phyloP scores from a whole-genome alignment of 768 basidiomycete species.

The Thelephora ganbajun region DNA sequence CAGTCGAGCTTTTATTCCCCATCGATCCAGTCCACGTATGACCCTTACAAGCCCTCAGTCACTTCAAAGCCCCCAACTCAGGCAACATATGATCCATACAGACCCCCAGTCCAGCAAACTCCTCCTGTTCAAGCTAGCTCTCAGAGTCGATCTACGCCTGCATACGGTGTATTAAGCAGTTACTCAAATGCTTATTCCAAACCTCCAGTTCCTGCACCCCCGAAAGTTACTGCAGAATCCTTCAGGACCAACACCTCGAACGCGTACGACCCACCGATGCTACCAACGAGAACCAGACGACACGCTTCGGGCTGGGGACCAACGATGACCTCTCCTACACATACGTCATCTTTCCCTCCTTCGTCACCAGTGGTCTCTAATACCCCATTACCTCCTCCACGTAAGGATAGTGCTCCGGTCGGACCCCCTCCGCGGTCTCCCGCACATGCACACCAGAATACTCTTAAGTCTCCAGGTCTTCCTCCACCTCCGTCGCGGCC shows the following conservation, averaged over 20 bases:
- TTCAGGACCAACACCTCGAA: constrained; percentile 52
- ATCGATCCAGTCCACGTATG: constrained; percentile 16
- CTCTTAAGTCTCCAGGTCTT: too few relatives aligned
- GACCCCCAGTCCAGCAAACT: constrained; percentile 2
- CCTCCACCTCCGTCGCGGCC: too few relatives aligned
- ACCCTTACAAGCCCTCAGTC: constrained; percentile 17
- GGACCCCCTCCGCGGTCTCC: too few relatives aligned
- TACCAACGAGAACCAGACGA: constrained; percentile 29
- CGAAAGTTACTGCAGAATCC: constrained; percentile 27
- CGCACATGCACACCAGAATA: not conserved
- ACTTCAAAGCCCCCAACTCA: constrained; percentile 9
- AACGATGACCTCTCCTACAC: constrained; percentile 10
- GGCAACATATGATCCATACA: constrained; percentile 9
- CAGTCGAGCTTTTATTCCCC: constrained; percentile 1
- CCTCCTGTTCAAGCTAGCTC: constrained; percentile 10
- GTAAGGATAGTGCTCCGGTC: not conserved
- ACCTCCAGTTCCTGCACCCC: constrained; percentile 12
- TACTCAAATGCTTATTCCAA: not conserved
- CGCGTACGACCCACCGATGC: constrained; percentile 69
- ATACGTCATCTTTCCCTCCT: constrained; percentile 13
- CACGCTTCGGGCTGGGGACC: constrained; percentile 7
- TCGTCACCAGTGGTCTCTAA: too few relatives aligned
- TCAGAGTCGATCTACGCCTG: not conserved
- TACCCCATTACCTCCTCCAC: constrained; percentile 1
- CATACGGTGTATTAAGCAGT: constrained; percentile 1